Percentiles rank a stretch among this genome's conserved stretches.
Conservation (phyloP, 140 eudicot genomes). For the Erigeron philadelphicus region DNA sequence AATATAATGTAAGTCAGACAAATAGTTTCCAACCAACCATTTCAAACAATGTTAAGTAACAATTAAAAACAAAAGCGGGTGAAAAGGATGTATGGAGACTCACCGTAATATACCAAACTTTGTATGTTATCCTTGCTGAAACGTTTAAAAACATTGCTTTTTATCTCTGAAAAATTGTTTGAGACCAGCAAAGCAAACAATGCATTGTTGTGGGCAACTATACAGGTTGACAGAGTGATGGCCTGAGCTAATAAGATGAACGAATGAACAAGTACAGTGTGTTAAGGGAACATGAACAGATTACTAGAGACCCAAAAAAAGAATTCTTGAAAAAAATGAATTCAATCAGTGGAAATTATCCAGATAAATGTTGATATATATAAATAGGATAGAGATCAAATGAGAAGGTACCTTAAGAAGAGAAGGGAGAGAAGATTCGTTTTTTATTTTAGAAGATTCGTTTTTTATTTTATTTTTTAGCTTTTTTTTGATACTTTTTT, state of each 20-base stretch:
- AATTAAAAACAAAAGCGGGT: constrained; percentile 3
- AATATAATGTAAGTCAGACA: not conserved
- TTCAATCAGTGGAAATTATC: not conserved
- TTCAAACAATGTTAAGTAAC: constrained; percentile 17
- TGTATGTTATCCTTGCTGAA: constrained; percentile 89
- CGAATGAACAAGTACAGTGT: constrained; percentile 67
- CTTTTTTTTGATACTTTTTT: too few species aligned
- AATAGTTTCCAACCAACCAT: not conserved
- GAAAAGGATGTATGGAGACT: constrained; percentile 24
- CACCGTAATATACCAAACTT: constrained; percentile 79
- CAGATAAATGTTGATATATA: not conserved
- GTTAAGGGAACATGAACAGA: constrained; percentile 48
- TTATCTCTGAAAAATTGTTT: constrained; percentile 91
- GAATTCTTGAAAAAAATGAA: not conserved
- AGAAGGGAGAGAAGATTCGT: too few species aligned
- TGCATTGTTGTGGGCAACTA: constrained; percentile 96
- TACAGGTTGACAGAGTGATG: constrained; percentile 81
- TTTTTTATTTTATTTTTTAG: too few species aligned
- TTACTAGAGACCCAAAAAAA: constrained; percentile 12
- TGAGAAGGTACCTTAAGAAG: too few species aligned
- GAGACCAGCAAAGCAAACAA: constrained; percentile 88
- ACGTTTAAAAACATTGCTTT: constrained; percentile 92
- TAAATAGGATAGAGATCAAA: too few species aligned
- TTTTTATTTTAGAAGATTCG: too few species aligned
- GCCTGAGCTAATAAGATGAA: constrained; percentile 92